phyloP scores from a whole-genome alignment of 192 early-diverging fungal species.

The Coemansia furcata region DNA sequence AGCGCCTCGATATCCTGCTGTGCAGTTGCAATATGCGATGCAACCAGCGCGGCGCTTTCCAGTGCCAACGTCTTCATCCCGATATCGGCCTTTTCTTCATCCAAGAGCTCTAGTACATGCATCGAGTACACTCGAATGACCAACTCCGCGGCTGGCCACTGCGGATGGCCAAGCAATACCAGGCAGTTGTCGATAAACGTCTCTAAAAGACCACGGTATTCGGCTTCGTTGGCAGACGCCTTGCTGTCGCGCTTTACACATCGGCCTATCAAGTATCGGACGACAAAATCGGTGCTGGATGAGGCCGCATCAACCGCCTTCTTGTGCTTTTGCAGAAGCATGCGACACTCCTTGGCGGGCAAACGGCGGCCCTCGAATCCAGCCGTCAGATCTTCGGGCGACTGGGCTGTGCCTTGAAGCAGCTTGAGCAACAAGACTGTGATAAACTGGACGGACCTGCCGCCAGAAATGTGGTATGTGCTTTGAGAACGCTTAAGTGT shows the following conservation, averaged over 20 bases:
- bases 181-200: constrained; percentile 71
- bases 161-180: constrained; percentile 70
- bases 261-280: constrained; percentile 62
- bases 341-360: constrained; percentile 37
- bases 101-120: constrained; percentile 65
- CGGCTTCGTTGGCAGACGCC: constrained; percentile 56
- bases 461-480: constrained; percentile 60
- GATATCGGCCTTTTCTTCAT: constrained; percentile 61
- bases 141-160: constrained; percentile 88
- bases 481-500: constrained; percentile 54
- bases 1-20: background rate
- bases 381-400: constrained; percentile 35
- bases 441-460: constrained; percentile 67
- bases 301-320: constrained; percentile 55
- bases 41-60: constrained; percentile 62
- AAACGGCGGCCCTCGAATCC: constrained; percentile 29
- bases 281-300: constrained; percentile 56
- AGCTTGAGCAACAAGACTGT: constrained; percentile 72
- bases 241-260: constrained; percentile 52
- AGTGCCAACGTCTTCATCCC: constrained; percentile 59
- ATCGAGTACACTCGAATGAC: constrained; percentile 65
- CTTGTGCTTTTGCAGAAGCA: constrained; percentile 41
- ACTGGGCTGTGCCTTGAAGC: constrained; percentile 52
- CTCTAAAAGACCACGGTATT: constrained; percentile 73
- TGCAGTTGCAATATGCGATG: constrained; percentile 54